phyloP scores from a whole-genome alignment of 441 rosid species.

The Sinapis alba region DNA sequence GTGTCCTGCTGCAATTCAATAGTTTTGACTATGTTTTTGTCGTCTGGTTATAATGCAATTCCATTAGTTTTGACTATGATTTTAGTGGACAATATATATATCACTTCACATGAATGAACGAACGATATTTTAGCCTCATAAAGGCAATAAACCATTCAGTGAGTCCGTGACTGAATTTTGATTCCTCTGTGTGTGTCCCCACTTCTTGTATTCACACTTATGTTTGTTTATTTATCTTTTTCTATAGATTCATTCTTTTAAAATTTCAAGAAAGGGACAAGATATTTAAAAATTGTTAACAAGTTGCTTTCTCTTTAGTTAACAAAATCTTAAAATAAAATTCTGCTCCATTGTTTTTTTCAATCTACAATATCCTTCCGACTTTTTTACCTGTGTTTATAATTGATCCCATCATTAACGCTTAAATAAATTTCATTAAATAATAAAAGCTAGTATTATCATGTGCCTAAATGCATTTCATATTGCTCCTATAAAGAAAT shows the following conservation, averaged over 20 bases:
- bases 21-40: not conserved
- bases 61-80: not conserved
- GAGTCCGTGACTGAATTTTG: conserved; percentile 32
- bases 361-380: conserved; percentile 15
- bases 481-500: not conserved
- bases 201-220: not conserved
- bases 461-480: conserved; percentile 9
- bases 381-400: conserved; percentile 5
- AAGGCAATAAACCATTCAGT: not conserved
- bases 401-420: conserved; percentile 8
- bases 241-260: not conserved
- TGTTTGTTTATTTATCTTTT: not conserved
- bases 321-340: conserved; percentile 17
- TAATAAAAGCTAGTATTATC: not conserved
- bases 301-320: conserved; percentile 32
- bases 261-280: conserved; percentile 22
- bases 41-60: not conserved
- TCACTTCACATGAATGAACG: conserved; percentile 1
- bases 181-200: conserved; percentile 29
- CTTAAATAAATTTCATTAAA: not conserved
- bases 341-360: conserved; percentile 31
- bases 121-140: not conserved
- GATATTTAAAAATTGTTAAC: conserved; percentile 19
- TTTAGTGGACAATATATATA: not conserved
- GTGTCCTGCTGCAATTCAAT: not conserved